Base-by-base conservation (phyloP, 768 basidiomycete genomes). In the Tricholoma sp. region DNA sequence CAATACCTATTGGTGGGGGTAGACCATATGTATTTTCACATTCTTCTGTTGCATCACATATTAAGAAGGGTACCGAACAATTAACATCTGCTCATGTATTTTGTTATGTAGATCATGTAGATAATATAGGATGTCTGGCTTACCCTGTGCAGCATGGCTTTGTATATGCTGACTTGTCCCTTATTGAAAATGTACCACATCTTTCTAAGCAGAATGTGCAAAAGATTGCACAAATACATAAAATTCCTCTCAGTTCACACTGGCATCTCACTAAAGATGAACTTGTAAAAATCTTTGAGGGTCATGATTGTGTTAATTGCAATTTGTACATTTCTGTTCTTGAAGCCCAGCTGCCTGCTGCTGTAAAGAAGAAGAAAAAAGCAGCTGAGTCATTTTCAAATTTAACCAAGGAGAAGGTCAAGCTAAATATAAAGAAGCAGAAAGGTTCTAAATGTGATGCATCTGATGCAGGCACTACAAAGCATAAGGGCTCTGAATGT, bases 81-180 rank as follows among this genome's bases (percentile, higher is more conserved):
- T 11, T 49, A 10, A 29, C 47, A n/a, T 5, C 27, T 1, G 47
- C 11, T 49, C 47, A 49, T 49, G 51, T 52, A 5, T 52, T 52
- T 39, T 19, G 16, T 2, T 52, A 35, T 37, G 34, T 52, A 5
- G 51, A 52, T 19, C 51, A 52, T 52, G 51, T 14, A 35, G 51
- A 52, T 52, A 32, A 39, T 5, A 21, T 35, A 34, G 51, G 51
- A 2, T 39, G 37, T 19, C 34, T 52, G 10, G 31, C 51, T 4
- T 52, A 52, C 19, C 51, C 51, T 39, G 51, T 52, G 8, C 5
- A 52, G 18, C 34, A 52, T 52, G 34, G 51, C 9, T 52, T 35
- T 52, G 51, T 52, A 7, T 10, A 52, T 52, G 51, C 51, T 10
- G 37, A 52, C 24, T 21, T 52, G 21, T n/a, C 34, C 18, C 37